Percentiles rank a stretch among this genome's conserved stretches.
Evolutionary conservation across 2,329 filamentous ascomycete genomes (phyloP).

Genomic region (Scedosporium apiospermum): DNA sequence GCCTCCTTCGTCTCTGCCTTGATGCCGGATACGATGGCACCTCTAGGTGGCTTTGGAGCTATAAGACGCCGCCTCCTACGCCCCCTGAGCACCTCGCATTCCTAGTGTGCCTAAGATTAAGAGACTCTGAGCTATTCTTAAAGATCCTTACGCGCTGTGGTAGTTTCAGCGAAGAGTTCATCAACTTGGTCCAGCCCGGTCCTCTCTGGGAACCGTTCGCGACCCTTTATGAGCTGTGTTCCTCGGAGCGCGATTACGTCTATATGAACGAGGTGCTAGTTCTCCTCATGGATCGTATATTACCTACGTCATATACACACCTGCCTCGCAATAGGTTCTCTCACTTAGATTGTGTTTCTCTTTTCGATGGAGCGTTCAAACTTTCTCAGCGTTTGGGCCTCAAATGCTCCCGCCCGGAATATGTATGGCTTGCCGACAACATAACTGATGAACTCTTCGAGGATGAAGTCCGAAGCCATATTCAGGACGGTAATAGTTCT

Average conservation of each 20-base stretch:
- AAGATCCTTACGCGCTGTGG: neutral
- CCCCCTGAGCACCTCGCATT: neutral
- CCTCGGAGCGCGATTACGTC: neutral
- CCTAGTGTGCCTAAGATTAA: neutral
- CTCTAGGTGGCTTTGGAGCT: neutral
- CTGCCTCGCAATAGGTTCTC: neutral
- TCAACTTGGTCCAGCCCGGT: neutral
- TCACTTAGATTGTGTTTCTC: too few relatives aligned
- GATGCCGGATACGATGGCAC: neutral
- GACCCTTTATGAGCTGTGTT: neutral
- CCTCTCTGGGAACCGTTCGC: neutral
- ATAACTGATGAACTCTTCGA: neutral
- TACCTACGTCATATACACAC: neutral
- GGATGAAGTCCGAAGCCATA: neutral
- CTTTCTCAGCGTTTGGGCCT: neutral
- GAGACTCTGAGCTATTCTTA: constrained; percentile 2
- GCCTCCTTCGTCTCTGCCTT: neutral
- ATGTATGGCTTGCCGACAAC: neutral
- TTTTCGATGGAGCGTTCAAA: neutral
- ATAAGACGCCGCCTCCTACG: neutral
- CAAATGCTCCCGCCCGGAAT: neutral
- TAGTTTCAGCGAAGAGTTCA: neutral
- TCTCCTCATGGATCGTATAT: neutral
- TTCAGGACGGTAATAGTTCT: neutral
- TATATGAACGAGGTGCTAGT: neutral